Evolutionary conservation across 768 basidiomycete species (phyloP), one percentile per base, ranked within the genome.

Genomic region (Boletus reticuloceps): DNA sequence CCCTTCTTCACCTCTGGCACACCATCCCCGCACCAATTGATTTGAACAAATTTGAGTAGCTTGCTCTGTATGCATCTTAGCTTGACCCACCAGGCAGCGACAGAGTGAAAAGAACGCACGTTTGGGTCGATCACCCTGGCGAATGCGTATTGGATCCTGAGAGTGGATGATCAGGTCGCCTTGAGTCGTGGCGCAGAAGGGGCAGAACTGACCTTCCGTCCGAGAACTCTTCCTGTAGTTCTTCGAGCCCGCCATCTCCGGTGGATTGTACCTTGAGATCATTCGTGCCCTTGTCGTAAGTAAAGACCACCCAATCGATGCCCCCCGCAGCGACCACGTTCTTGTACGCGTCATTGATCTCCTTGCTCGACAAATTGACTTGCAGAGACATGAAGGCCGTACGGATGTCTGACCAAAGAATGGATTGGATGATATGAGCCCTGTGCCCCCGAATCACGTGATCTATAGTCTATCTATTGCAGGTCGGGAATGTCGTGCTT

Each of bases 1-100:
- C 96, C 96, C 70, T 98, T 98, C 72, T 91, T 88, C 19, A 79
- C 78, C 69, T 86, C 92, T 13, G 96, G 96, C 1, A 98, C 96
- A 54, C 96, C 96, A 65, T 96, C 95, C 42, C 96, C 96, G 62
- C 93, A 94, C 95, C 96, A 97, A 64, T 94, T 92, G 72, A 98
- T 88, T 66, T 96, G 91, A 16, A 98, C 93, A 58, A 95, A 92
- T 75, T 97, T 98, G 43, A 87, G 79, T 3, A 98, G 80, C 57
- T 87, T 78, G 65, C 82, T 91, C 89, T 96, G 63, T 16, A 38
- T 27, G 4, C 8, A 42, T 19, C 17, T 55, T 25, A 53, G 46
- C 6, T 5, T 19, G 17, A 14, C 17, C 2, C 2, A 14, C 27
- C 27, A 17, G 11, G 46, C 3, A 44, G 44, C 25, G 6, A 25